Evolutionary conservation across 495 filamentous ascomycete genomes (phyloP).

Genomic region (Xylaria intraflava): DNA sequence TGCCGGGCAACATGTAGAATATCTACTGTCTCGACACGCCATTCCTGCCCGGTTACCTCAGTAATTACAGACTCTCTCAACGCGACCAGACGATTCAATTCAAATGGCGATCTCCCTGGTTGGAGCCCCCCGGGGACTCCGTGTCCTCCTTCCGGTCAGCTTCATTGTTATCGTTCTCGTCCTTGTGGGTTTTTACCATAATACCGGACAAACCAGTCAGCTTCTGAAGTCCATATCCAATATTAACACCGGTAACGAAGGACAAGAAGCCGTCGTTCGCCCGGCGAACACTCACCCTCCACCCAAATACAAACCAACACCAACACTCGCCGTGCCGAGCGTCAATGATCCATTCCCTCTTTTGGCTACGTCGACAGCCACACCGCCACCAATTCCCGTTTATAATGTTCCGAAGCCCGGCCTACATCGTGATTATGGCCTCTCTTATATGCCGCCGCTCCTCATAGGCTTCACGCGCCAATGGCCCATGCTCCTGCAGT

Average conservation of each 20-base stretch:
- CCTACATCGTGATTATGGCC: constrained; percentile 26
- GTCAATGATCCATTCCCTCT: constrained; percentile 24
- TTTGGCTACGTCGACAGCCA: constrained; percentile 15
- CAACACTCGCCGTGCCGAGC: constrained; percentile 14
- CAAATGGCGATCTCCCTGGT: constrained; percentile 18
- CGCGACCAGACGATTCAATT: background rate
- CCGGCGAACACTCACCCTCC: constrained; percentile 25
- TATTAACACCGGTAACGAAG: background rate
- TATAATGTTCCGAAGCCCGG: constrained; percentile 29
- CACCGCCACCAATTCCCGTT: constrained; percentile 27
- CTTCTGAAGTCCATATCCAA: constrained; percentile 21
- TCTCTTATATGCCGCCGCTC: constrained; percentile 37
- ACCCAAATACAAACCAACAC: constrained; percentile 30
- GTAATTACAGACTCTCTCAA: background rate
- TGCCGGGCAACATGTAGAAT: background rate
- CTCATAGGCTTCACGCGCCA: constrained; percentile 52
- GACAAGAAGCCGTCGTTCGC: constrained; percentile 8
- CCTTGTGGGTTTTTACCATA: constrained; percentile 17
- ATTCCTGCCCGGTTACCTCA: too few relatives aligned
- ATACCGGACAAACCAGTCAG: constrained; percentile 6
- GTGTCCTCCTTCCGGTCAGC: constrained; percentile 16
- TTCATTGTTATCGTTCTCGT: constrained; percentile 20
- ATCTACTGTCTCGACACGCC: background rate
- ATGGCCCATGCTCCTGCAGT: constrained; percentile 46
- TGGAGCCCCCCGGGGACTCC: constrained; percentile 22